Base-by-base conservation (phyloP, 2,329 filamentous ascomycete genomes). In the Penicillium glabrum region DNA sequence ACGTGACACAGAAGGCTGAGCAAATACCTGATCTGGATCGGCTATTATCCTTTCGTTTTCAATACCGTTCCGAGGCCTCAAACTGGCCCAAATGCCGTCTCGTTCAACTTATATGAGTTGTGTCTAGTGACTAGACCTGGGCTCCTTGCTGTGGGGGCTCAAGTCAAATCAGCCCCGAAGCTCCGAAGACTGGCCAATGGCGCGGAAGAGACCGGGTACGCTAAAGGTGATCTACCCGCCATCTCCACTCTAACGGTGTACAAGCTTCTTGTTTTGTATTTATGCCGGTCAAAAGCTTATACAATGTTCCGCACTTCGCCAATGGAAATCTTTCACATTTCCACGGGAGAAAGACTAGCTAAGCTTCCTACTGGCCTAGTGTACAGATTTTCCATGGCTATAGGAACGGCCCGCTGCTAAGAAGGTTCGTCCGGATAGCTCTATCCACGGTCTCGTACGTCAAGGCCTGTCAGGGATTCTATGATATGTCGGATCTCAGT, bases 391-490 rank as follows among this genome's bases (percentile, higher is more conserved):
- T 29, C 37, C 51, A 41, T 55, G 44, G 54, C 35, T 56, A 49
- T 33, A 21, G 46, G 24, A 56, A n/a, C 55, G 48, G 47, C 52
- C 53, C 53, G 56, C 56, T 43, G 23, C 26, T 44, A 31, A 37
- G 45, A 54, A 56, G 46, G 52, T 58, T 52, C 31, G 16, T 27
- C 45, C 46, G 37, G 59, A 59, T 58, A 58, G 55, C 37, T 33
- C 26, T 46, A 48, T n/a, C 48, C 50, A 56, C 27, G 51, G 49
- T 68, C 60, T 60, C 49, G 58, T 64, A 62, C 61, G 64, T 69
- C 65, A 66, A 64, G 45, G 63, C 51, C 57, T 46, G 48, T 58
- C 50, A 57, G 47, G 45, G 26, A 54, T 51, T 52, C 43, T 31
- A 60, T 49, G 46, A 61, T 56, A 60, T 37, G 45, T 55, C 56